Percentiles rank a stretch among this genome's conserved stretches.
Conservation (phyloP, 176 grass and related monocot genomes). For the Thinopyrum elongatum region DNA sequence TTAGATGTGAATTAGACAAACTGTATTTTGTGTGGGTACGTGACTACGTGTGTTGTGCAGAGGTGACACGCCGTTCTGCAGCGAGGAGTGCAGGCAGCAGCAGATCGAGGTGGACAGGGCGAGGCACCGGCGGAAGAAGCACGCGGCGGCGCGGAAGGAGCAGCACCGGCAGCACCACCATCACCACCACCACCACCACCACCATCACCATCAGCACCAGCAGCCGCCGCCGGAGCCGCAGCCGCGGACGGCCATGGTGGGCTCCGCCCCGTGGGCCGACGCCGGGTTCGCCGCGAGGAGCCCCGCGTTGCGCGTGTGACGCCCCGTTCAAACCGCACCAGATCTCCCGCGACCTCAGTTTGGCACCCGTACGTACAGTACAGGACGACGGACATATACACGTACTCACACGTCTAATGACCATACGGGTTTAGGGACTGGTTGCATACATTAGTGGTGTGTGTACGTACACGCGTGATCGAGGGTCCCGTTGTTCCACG, state of each 20-base stretch:
- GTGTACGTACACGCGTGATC: neutral
- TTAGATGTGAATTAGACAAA: no score
- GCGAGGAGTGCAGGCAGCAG: slow-evolving; percentile 84
- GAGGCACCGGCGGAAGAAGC: slow-evolving; percentile 65
- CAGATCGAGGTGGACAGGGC: slow-evolving; percentile 84
- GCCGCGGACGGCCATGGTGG: slow-evolving; percentile 23
- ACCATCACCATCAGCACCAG: neutral
- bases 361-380: neutral
- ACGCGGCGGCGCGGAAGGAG: slow-evolving; percentile 40
- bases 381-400: slow-evolving; percentile 1
- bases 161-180: slow-evolving; percentile 16
- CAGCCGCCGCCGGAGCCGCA: neutral
- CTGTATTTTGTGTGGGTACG: no score
- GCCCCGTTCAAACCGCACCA: neutral
- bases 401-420: neutral
- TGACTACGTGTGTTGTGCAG: slow-evolving; percentile 29
- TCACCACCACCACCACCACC: neutral
- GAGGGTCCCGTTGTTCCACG: neutral
- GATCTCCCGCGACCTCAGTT: neutral
- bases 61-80: slow-evolving; percentile 90
- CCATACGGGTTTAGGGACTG: slow-evolving; percentile 6
- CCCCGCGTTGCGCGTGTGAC: slow-evolving; percentile 46
- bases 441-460: slow-evolving; percentile 1
- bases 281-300: slow-evolving; percentile 19
- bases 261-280: slow-evolving; percentile 34